Evolutionary conservation across 805 yeast genomes (phyloP).

Genomic region (Cyberlindnera maritima): DNA sequence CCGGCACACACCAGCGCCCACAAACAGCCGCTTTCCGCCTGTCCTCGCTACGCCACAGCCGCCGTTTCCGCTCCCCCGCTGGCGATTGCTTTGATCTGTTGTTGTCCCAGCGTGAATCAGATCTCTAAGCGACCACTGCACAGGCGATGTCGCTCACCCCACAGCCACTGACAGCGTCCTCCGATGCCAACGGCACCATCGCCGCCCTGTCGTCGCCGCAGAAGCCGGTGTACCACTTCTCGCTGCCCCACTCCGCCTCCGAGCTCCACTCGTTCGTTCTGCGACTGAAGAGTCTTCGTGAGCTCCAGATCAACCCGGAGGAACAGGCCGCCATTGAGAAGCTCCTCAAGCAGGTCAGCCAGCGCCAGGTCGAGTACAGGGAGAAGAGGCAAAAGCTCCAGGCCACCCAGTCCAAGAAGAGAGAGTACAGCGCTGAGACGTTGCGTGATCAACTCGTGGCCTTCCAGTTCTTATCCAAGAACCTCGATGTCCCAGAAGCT

Average conservation of each 20-base stretch:
- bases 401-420: constrained; percentile 24
- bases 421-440: constrained; percentile 41
- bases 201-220: constrained; percentile 2
- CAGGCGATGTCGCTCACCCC: constrained; percentile 8
- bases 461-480: constrained; percentile 61
- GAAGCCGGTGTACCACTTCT: constrained; percentile 4
- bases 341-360: constrained; percentile 38
- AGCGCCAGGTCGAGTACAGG: constrained; percentile 37
- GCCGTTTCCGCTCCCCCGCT: not conserved
- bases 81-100: not conserved
- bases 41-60: too few relatives aligned
- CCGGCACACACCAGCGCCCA: not conserved
- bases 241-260: constrained; percentile 7
- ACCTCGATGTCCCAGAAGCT: constrained; percentile 58
- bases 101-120: not conserved
- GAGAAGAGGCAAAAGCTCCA: constrained; percentile 28
- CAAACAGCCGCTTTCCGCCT: not conserved
- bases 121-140: not conserved
- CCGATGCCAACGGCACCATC: constrained; percentile 2
- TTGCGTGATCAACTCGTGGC: constrained; percentile 60
- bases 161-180: constrained; percentile 4
- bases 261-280: constrained; percentile 10
- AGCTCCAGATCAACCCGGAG: constrained; percentile 9
- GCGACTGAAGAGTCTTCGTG: constrained; percentile 13
- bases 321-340: constrained; percentile 46